Percentiles rank a stretch among this genome's conserved stretches.
Evolutionary conservation across 345 rosid genomes (phyloP).

Genomic region (Litchi chinensis): DNA sequence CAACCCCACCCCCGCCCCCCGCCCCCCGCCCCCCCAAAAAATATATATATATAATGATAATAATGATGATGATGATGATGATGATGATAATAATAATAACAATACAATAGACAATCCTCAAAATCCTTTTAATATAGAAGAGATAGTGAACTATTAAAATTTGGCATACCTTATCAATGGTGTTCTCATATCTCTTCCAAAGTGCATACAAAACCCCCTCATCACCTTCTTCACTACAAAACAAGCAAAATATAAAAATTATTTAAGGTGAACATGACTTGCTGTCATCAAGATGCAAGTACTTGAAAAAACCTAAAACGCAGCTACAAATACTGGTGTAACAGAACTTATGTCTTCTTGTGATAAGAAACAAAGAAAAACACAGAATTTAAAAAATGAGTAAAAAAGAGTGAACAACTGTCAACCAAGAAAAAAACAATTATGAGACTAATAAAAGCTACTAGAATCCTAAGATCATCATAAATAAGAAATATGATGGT

Average conservation of each 20-base stretch:
- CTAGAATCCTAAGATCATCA: not conserved
- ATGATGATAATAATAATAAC: too few relatives aligned
- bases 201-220: conserved; percentile 51
- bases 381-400: not conserved
- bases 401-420: not conserved
- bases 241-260: not conserved
- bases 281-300: not conserved
- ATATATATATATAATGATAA: too few relatives aligned
- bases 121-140: not conserved
- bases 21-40: too few relatives aligned
- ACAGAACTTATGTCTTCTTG: not conserved
- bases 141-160: conserved; percentile 6
- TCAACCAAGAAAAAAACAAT: not conserved
- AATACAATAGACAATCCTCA: conserved; percentile 12
- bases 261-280: not conserved
- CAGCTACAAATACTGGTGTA: conserved; percentile 14
- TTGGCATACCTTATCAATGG: conserved; percentile 52
- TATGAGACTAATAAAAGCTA: not conserved
- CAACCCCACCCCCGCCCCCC: too few relatives aligned
- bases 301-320: conserved; percentile 4
- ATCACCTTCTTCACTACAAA: conserved; percentile 55
- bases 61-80: too few relatives aligned
- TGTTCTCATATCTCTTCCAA: conserved; percentile 58
- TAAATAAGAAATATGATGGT: not conserved
- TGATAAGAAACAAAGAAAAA: not conserved